Conservation (phyloP, 345 rosid species). For the Kandelia obovata region DNA sequence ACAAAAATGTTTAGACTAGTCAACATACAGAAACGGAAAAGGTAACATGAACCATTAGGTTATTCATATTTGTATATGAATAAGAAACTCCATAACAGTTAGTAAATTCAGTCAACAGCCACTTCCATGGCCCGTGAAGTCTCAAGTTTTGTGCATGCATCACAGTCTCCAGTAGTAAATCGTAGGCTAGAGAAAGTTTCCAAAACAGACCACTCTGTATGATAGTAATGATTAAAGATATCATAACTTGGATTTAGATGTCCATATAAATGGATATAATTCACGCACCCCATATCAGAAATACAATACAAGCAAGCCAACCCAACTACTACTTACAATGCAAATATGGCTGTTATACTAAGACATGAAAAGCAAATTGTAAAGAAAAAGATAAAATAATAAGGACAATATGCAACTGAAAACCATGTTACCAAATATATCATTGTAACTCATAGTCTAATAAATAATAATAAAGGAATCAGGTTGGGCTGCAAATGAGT, state of each 20-base stretch:
- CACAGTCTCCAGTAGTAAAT: conserved; percentile 28
- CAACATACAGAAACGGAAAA: not conserved
- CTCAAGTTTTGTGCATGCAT: conserved; percentile 29
- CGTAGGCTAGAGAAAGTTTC: conserved; percentile 30
- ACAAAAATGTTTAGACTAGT: conserved; percentile 1
- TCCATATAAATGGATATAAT: not conserved
- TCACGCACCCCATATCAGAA: not conserved
- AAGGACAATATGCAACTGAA: too few relatives aligned
- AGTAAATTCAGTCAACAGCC: conserved; percentile 31
- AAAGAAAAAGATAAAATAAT: too few relatives aligned
- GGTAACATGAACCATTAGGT: not conserved
- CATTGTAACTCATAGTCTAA: too few relatives aligned
- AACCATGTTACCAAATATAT: too few relatives aligned
- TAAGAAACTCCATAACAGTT: conserved; percentile 31
- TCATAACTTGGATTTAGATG: not conserved
- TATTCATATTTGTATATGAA: conserved; percentile 28
- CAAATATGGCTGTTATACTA: not conserved
- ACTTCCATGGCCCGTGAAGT: conserved; percentile 31
- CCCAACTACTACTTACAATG: conserved; percentile 21
- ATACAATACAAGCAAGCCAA: conserved; percentile 28
- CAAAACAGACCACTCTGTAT: conserved; percentile 27
- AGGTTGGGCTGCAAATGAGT: too few relatives aligned
- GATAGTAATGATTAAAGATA: not conserved
- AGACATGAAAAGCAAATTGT: too few relatives aligned
- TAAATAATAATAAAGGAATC: too few relatives aligned